phyloP scores from a whole-genome alignment of 768 basidiomycete genomes.

The Tephrocybe sp. region DNA sequence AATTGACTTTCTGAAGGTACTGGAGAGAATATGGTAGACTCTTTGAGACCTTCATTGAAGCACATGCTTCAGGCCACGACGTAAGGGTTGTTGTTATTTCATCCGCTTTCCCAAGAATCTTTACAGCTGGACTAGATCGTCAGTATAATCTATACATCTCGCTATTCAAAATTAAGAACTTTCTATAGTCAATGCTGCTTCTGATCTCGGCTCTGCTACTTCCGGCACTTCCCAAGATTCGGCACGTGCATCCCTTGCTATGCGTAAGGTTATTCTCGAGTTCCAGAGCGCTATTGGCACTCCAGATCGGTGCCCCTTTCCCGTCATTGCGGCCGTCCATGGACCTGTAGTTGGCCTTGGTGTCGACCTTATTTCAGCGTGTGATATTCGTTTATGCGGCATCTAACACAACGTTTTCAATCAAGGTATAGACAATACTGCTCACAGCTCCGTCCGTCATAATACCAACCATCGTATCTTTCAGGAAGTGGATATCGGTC shows the following conservation, averaged over 20 bases:
- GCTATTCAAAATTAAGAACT: neutral
- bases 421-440: conserved; percentile 56
- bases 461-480: neutral
- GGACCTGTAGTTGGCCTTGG: conserved; percentile 77
- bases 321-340: conserved; percentile 82
- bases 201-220: conserved; percentile 21
- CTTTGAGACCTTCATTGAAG: conserved; percentile 55
- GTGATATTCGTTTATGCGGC: conserved; percentile 82
- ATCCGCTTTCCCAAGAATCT: conserved; percentile 68
- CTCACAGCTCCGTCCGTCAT: too few species aligned
- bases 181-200: conserved; percentile 32
- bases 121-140: conserved; percentile 87
- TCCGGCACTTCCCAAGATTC: conserved; percentile 38
- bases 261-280: conserved; percentile 45
- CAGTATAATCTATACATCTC: conserved; percentile 16
- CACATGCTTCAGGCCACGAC: conserved; percentile 34
- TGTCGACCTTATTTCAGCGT: conserved; percentile 70
- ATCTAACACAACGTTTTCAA: conserved; percentile 58
- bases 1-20: conserved; percentile 44
- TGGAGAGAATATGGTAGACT: conserved; percentile 69
- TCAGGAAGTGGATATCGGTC: conserved; percentile 84
- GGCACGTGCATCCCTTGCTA: conserved; percentile 50
- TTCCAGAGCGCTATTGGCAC: conserved; percentile 76
- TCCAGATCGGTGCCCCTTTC: conserved; percentile 68
- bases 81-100: conserved; percentile 75